Percentiles rank a stretch among this genome's conserved stretches.
Evolutionary conservation across 768 basidiomycete species (phyloP).

Genomic region (Imleria badia): DNA sequence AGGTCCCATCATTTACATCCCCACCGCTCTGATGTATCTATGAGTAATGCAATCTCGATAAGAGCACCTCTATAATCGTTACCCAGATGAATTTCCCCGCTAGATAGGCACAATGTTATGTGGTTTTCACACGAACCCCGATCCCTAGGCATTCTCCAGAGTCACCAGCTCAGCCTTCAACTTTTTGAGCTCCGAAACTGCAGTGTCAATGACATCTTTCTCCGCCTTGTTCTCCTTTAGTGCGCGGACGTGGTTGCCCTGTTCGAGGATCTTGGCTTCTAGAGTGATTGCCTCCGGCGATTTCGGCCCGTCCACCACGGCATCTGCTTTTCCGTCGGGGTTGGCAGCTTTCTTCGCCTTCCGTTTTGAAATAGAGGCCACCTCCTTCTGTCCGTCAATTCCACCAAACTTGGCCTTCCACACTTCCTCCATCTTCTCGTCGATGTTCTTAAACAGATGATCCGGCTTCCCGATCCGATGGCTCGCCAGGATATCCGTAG

Average conservation of each 20-base stretch:
- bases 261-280: slow-evolving; percentile 72
- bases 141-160: slow-evolving; percentile 15
- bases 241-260: slow-evolving; percentile 70
- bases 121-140: neutral
- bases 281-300: slow-evolving; percentile 69
- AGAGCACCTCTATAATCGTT: too few species aligned
- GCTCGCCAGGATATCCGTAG: slow-evolving; percentile 82
- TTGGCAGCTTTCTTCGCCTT: slow-evolving; percentile 57
- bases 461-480: slow-evolving; percentile 84
- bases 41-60: neutral
- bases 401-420: slow-evolving; percentile 86
- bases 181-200: slow-evolving; percentile 62
- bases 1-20: neutral
- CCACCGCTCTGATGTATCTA: neutral
- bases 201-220: slow-evolving; percentile 45
- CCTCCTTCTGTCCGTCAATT: slow-evolving; percentile 40
- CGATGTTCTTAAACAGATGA: slow-evolving; percentile 92
- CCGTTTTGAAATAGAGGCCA: slow-evolving; percentile 45
- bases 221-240: slow-evolving; percentile 53
- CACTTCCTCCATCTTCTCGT: slow-evolving; percentile 82
- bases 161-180: slow-evolving; percentile 56
- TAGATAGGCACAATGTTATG: neutral
- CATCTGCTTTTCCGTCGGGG: slow-evolving; percentile 46
- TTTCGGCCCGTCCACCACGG: slow-evolving; percentile 52
- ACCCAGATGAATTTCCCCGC: too few species aligned